Percentiles rank a stretch among this genome's conserved stretches.
Conservation (phyloP, 2,329 filamentous ascomycete genomes). For the Colletotrichum sublineola region DNA sequence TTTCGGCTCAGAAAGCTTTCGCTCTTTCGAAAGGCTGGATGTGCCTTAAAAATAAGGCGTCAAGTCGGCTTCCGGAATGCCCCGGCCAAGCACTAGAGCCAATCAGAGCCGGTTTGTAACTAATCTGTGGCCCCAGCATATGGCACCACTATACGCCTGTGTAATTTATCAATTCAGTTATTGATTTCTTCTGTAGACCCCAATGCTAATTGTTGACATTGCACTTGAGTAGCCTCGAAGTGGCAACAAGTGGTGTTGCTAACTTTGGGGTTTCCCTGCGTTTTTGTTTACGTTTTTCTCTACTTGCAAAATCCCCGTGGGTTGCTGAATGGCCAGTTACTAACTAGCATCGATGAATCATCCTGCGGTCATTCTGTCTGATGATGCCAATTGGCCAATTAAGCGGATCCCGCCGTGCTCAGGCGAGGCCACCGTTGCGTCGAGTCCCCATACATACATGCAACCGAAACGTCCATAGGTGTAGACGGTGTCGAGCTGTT, state of each 20-base stretch:
- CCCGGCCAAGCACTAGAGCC: conserved; percentile 47
- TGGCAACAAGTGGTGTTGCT: background rate
- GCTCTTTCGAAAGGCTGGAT: conserved; percentile 60
- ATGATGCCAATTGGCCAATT: conserved; percentile 41
- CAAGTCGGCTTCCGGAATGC: conserved; percentile 56
- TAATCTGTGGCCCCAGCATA: conserved; percentile 19
- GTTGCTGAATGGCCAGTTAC: background rate
- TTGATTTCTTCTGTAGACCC: background rate
- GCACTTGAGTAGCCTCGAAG: no score
- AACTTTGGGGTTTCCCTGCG: background rate
- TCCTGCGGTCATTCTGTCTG: conserved; percentile 5
- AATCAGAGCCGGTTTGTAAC: conserved; percentile 49
- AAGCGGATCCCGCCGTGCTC: conserved; percentile 39
- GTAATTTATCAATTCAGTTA: conserved; percentile 15
- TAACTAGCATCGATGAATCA: conserved; percentile 2
- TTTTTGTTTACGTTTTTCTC: background rate
- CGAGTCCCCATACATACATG: conserved; percentile 21
- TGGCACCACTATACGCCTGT: conserved; percentile 10
- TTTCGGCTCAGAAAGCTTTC: conserved; percentile 55
- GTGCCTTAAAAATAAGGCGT: conserved; percentile 58
- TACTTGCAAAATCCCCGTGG: background rate
- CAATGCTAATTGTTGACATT: background rate
- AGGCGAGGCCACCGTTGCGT: conserved; percentile 32
- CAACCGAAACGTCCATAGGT: conserved; percentile 30
- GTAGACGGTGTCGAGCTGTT: conserved; percentile 32